Base-by-base conservation (phyloP, 2,329 filamentous ascomycete species). In the Dothidotthia symphoricarpi region DNA sequence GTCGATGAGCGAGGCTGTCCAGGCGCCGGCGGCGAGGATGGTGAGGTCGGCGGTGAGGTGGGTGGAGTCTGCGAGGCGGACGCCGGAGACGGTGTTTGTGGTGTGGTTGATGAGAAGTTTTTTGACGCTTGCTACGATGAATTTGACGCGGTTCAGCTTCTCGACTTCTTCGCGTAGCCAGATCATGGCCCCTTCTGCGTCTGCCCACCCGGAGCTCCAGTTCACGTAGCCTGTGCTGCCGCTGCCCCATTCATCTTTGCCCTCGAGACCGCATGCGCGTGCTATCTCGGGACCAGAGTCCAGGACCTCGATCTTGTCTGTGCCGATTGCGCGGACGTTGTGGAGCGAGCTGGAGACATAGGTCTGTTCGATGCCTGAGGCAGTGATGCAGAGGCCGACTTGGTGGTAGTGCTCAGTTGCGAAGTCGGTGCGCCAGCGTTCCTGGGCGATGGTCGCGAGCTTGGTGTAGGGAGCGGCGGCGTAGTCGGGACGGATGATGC, bases 21-120 rank as follows among this genome's bases (percentile, higher is more conserved):
- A 97, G 4, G 91, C 89, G 12, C 91, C 91, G 0, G 89, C 82
- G 0, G 91, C 89, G 2, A 95, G 75, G 38, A 96, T 74, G 24
- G 86, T 83, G 6, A 95, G 74, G 41, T 88, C 85, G 2, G 85
- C 86, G 3, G 67, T 69, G 6, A 88, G 48, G 8, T 61, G 69
- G 6, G 64, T 64, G 1, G 74, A 75, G 44, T 77, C 68, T 2
- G 57, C 54, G 9, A 86, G 67, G n/a, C 68, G 72, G 15, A 73
- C 85, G 24, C 86, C 86, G 1, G 74, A 72, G n/a, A 80, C 69
- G 16, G 50, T 51, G 31, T 52, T 58, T 17, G 51, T 57, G 16
- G 49, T 41, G 47, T 61, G 51, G 39, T 62, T 47, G 55, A 71
- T 72, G 25, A 70, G 36, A 4, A 75, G 59, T 14, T 64, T 63